Percentiles rank a stretch among this genome's conserved stretches.
These are phyloP conservation scores for Amborella trichopoda DNA, from an alignment of 164 flowering plant genomes.

Conservation along the genomic window DNA sequence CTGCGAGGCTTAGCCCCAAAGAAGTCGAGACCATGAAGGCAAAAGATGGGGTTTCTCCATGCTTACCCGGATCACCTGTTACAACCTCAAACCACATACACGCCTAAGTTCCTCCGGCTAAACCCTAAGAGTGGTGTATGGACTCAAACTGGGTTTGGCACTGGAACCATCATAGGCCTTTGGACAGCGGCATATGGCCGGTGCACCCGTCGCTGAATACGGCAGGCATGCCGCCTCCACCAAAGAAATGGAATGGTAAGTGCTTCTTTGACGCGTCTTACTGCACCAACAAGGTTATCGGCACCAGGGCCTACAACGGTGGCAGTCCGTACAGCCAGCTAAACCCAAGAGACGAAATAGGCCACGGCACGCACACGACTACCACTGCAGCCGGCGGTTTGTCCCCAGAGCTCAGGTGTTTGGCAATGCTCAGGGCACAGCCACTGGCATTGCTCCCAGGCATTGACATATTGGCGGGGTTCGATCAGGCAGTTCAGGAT, in stretches of 20 bases:
- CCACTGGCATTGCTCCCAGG: slow-evolving; percentile 44
- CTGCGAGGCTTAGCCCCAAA: slow-evolving; percentile 9
- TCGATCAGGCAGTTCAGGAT: too few relatives aligned
- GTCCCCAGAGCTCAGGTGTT: slow-evolving; percentile 23
- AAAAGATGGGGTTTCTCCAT: slow-evolving; percentile 11
- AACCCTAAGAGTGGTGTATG: slow-evolving; percentile 21
- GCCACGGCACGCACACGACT: slow-evolving; percentile 50
- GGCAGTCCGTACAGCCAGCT: too few relatives aligned
- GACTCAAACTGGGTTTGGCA: slow-evolving; percentile 29
- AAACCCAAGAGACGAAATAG: slow-evolving; percentile 18
- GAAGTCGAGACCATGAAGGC: slow-evolving; percentile 8
- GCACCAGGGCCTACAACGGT: slow-evolving; percentile 22
- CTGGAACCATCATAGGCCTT: slow-evolving; percentile 38
- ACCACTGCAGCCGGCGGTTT: slow-evolving; percentile 39
- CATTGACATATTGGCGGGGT: slow-evolving; percentile 22
- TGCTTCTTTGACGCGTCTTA: slow-evolving; percentile 20
- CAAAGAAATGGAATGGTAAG: slow-evolving; percentile 32
- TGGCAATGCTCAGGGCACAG: slow-evolving; percentile 37
- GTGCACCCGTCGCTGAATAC: slow-evolving; percentile 36
- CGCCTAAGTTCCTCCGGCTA: slow-evolving; percentile 26
- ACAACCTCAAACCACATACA: slow-evolving; percentile 18
- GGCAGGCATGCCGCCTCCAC: slow-evolving; percentile 36
- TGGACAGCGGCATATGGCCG: slow-evolving; percentile 31
- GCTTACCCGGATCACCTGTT: slow-evolving; percentile 7
- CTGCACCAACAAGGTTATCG: slow-evolving; percentile 46